phyloP scores from a whole-genome alignment of 2,329 filamentous ascomycete genomes.

The Akanthomyces muscarius region DNA sequence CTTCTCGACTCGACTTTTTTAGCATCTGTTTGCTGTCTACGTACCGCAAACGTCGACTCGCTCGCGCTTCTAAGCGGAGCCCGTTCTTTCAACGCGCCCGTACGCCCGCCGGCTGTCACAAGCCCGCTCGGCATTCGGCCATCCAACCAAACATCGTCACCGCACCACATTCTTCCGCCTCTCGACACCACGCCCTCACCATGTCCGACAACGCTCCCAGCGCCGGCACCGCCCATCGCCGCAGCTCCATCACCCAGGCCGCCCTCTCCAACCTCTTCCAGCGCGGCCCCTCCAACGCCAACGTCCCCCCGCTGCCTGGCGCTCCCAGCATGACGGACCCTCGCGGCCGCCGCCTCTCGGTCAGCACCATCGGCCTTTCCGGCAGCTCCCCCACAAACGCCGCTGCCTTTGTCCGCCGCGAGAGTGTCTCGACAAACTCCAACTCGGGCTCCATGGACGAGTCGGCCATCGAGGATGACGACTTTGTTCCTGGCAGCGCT shows the following conservation, averaged over 20 bases:
- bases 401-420: conserved; percentile 53
- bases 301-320: conserved; percentile 33
- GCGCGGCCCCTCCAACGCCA: conserved; percentile 49
- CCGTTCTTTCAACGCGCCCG: neutral
- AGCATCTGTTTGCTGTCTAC: neutral
- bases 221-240: conserved; percentile 39
- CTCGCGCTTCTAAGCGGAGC: conserved; percentile 7
- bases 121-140: conserved; percentile 4
- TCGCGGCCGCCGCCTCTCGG: conserved; percentile 66
- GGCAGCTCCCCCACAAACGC: conserved; percentile 61
- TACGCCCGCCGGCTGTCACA: conserved; percentile 3
- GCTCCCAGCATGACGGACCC: conserved; percentile 47
- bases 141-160: neutral
- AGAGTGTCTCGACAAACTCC: conserved; percentile 67
- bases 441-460: conserved; percentile 61
- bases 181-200: conserved; percentile 20
- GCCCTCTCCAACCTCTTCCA: conserved; percentile 57
- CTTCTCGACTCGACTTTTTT: neutral
- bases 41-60: conserved; percentile 11
- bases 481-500: conserved; percentile 44
- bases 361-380: conserved; percentile 70
- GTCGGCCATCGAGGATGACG: conserved; percentile 67
- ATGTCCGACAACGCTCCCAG: conserved; percentile 35
- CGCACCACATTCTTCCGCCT: conserved; percentile 24
- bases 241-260: conserved; percentile 54